Conservation (phyloP, 345 rosid genomes). For the Aurinia saxatilis region DNA sequence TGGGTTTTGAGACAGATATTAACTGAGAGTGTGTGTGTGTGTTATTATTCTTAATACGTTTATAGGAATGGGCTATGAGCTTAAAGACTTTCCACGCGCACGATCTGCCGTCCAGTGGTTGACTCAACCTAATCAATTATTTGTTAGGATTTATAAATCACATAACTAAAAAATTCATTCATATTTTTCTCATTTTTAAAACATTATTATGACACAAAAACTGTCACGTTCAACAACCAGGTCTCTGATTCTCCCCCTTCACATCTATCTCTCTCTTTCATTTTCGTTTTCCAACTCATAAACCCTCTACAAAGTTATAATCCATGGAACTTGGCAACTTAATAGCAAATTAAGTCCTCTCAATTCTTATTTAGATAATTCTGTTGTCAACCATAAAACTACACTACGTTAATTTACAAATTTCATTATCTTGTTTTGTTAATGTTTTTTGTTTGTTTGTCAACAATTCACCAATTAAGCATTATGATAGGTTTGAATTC, state of each 20-base stretch:
- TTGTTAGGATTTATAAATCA: conserved; percentile 1
- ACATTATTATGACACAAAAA: conserved; percentile 8
- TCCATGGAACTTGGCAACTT: conserved; percentile 11
- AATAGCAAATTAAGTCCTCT: neutral
- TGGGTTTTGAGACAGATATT: neutral
- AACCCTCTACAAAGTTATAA: neutral
- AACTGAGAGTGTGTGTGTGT: neutral
- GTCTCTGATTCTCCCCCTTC: conserved; percentile 27
- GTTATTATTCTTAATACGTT: neutral
- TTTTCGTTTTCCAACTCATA: neutral
- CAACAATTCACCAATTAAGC: no score
- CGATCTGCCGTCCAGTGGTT: conserved; percentile 28
- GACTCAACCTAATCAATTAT: conserved; percentile 25
- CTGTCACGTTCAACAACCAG: conserved; percentile 32
- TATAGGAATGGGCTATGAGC: conserved; percentile 4
- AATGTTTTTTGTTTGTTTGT: no score
- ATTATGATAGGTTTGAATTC: no score
- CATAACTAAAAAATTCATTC: conserved; percentile 5
- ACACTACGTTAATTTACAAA: no score
- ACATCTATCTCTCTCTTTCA: neutral
- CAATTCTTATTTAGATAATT: neutral
- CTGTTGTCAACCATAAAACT: no score
- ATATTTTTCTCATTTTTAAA: neutral
- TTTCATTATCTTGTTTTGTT: no score
- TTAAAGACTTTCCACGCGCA: conserved; percentile 20